Evolutionary conservation across 2,329 filamentous ascomycete genomes (phyloP), one percentile per base, ranked within the genome.

Genomic region (Alternaria triticina): DNA sequence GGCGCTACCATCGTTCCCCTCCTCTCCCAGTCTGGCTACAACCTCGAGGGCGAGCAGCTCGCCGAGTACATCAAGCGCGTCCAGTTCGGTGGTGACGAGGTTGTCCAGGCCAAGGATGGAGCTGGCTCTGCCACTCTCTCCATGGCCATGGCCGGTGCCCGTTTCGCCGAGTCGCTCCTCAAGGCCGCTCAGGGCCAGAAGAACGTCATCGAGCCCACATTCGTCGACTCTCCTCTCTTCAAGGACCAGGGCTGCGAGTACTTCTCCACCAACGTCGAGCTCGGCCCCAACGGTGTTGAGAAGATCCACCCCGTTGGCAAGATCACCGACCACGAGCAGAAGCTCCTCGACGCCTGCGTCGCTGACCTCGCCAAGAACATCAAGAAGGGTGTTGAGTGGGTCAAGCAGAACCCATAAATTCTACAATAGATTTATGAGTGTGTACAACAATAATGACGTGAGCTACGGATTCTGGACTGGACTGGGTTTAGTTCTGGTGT

Each of bases 11-110:
- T 99, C 79, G 96, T 99, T 55, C 96, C 96, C 70, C 91, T 99
- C 76, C 94, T 99, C 86, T 95, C 91, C 81, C 96, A 98, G 88
- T 93, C 92, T 83, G 91, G 86, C 83, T 92, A 97, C 89, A 89
- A 92, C 79, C 92, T 98, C 77, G 86, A 88, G 76, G 91, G 93
- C 82, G 86, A 94, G 83, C 86, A 89, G 79, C 87, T 88, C 66
- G 88, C 89, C 70, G 87, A 88, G 67, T 93, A 98, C 77, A 86
- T 98, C 84, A 90, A 94, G 83, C 94, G 96, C 82, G 96, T 98
- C 79, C 95, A 98, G 87, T 98, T 98, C 82, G 95, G 96, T 83
- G 95, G 95, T 87, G 95, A 98, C 82, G 95, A 98, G 90, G 95
- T 98, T 74, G 95, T 98, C 86, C 89, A 97, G 90, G 96, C 95